Evolutionary conservation across 2,329 filamentous ascomycete genomes (phyloP).

Genomic region (Xylaria sp.): DNA sequence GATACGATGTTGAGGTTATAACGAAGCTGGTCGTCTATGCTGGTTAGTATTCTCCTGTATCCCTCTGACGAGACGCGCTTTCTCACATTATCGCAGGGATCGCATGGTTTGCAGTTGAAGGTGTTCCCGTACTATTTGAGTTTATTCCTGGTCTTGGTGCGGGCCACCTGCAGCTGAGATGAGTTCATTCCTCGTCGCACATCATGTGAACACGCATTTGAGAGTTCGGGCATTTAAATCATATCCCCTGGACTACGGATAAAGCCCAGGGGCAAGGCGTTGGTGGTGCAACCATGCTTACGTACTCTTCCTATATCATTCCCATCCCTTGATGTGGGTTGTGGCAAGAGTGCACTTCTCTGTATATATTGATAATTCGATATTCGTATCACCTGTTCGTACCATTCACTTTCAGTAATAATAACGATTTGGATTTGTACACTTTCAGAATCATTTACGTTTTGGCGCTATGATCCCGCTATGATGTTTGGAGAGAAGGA

Average conservation of each 20-base stretch:
- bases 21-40: constrained; percentile 96
- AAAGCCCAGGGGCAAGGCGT: constrained; percentile 34
- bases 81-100: constrained; percentile 43
- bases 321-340: constrained; percentile 4
- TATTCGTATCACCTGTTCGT: constrained; percentile 21
- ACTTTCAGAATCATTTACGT: neutral
- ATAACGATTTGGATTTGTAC: neutral
- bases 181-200: constrained; percentile 26
- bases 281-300: constrained; percentile 28
- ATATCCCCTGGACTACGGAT: constrained; percentile 28
- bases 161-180: constrained; percentile 45
- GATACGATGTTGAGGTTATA: constrained; percentile 98
- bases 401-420: neutral
- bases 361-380: constrained; percentile 36
- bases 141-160: constrained; percentile 54
- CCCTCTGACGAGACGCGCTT: constrained; percentile 6
- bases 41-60: constrained; percentile 65
- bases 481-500: neutral
- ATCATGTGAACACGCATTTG: constrained; percentile 33
- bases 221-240: constrained; percentile 32
- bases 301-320: constrained; percentile 18
- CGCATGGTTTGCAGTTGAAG: constrained; percentile 54
- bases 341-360: constrained; percentile 22
- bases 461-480: neutral
- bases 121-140: constrained; percentile 57